Conservation (phyloP, 768 basidiomycete species). For the Termitomyces sp. region DNA sequence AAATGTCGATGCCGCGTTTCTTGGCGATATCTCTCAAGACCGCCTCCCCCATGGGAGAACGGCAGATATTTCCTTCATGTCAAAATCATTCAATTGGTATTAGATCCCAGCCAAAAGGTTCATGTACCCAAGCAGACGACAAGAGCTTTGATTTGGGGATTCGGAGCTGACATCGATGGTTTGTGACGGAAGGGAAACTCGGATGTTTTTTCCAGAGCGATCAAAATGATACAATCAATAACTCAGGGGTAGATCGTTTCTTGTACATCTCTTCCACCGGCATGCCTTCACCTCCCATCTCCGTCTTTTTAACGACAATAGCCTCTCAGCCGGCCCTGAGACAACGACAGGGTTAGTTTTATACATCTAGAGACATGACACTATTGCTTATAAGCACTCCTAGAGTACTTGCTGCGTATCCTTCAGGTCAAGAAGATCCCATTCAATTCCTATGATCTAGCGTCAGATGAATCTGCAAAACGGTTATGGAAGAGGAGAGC, state of each 20-base stretch:
- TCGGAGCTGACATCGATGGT: conserved; percentile 8
- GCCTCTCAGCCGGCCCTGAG: conserved; percentile 74
- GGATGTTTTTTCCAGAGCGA: background rate
- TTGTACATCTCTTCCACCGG: background rate
- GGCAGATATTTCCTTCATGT: conserved; percentile 69
- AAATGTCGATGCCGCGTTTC: conserved; percentile 60
- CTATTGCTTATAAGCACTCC: background rate
- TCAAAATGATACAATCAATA: conserved; percentile 3
- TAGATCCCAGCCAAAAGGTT: background rate
- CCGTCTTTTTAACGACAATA: conserved; percentile 84
- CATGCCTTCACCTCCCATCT: conserved; percentile 82
- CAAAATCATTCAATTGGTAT: background rate
- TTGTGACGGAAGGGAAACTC: background rate
- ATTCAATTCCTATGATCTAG: conserved; percentile 79
- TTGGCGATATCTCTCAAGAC: conserved; percentile 67
- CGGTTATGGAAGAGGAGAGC: conserved; percentile 78
- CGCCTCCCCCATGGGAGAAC: conserved; percentile 91
- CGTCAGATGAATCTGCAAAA: conserved; percentile 80
- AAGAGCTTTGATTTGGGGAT: conserved; percentile 37
- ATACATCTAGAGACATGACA: background rate
- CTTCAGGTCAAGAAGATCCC: conserved; percentile 84
- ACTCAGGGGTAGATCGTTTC: background rate
- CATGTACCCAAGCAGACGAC: conserved; percentile 61
- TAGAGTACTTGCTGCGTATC: conserved; percentile 79
- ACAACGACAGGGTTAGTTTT: conserved; percentile 60